Conservation (phyloP, 2,329 filamentous ascomycete species). For the Penicillium sp. region DNA sequence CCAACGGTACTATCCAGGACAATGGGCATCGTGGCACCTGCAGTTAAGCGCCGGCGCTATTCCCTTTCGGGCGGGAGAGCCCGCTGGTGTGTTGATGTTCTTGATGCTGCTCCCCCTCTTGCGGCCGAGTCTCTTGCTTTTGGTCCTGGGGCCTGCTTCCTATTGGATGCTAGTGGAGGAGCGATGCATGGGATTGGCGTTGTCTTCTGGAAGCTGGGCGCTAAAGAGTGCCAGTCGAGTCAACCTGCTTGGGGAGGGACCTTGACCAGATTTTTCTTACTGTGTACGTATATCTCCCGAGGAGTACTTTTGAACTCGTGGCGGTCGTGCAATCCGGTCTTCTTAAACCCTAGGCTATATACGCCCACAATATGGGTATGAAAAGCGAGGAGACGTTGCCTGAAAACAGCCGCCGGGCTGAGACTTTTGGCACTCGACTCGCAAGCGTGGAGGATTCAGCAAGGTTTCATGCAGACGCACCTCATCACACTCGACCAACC, state of each 20-base stretch:
- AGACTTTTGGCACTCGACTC: slow-evolving; percentile 8
- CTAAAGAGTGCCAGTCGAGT: slow-evolving; percentile 3
- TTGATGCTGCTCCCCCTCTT: slow-evolving; percentile 12
- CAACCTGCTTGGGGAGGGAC: not conserved
- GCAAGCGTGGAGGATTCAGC: slow-evolving; percentile 16
- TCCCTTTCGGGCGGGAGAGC: not conserved
- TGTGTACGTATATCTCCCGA: not conserved
- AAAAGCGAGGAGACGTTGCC: not conserved
- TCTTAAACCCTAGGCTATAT: not conserved
- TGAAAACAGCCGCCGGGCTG: slow-evolving; percentile 14
- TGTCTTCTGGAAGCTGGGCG: slow-evolving; percentile 3
- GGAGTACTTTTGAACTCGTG: not conserved
- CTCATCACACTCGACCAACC: slow-evolving; percentile 21
- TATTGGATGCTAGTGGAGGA: slow-evolving; percentile 9
- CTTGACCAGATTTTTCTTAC: not conserved
- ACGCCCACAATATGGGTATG: not conserved
- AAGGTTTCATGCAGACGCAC: slow-evolving; percentile 21
- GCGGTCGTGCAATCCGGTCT: not conserved
- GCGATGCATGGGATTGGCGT: slow-evolving; percentile 20
- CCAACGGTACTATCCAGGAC: slow-evolving; percentile 13
- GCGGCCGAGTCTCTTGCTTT: slow-evolving; percentile 4
- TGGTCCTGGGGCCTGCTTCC: not conserved
- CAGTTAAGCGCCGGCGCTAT: slow-evolving; percentile 31
- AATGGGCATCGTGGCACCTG: slow-evolving; percentile 22
- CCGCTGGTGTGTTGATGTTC: slow-evolving; percentile 8